Base-by-base conservation (phyloP, 768 basidiomycete species). In the Amanita brunnescens region DNA sequence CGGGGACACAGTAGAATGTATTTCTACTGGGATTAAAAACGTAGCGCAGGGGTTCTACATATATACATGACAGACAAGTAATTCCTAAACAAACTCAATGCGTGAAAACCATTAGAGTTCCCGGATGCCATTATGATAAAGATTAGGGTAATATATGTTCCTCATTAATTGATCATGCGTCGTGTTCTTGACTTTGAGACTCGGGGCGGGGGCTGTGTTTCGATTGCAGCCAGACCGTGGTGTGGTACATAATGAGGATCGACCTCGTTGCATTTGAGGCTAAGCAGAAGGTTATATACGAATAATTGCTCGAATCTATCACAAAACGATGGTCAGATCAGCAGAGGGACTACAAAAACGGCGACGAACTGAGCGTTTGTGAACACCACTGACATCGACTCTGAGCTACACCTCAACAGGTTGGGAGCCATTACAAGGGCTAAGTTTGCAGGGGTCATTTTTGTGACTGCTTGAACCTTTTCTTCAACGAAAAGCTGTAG, bases 371-470 rank as follows among this genome's bases (percentile, higher is more conserved):
- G 86, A 12, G 93, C 79, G 65, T 95, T 96, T 29, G 87, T 92
- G 62, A 91, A 94, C 8, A 93, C 91, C 8, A 93, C 73, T 6
- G 85, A 76, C 77, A 93, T 85, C n/a, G 82, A 87, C 43, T 91
- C 86, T 13, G 89, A 91, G 58, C 76, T 85, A 61, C 92, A 94
- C 50, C 92, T 73, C 40, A 96, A 66, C 39, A 96, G 65, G 67
- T 95, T 95, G 6, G 92, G 92, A 1, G 92, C 90, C 83, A 96
- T 87, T 16, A 96, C 90, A 13, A 94, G 69, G 7, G 92, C 90
- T 55, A 95, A 68, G 64, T 92, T 93, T 33, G 82, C 82, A 9
- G 87, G 78, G 2, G 90, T 94, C 92, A 94, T 95, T 69, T 94
- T 91, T 37, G 90, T 92, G 41, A 73, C 66, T 10, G 64, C 69